Base-by-base conservation (phyloP, 495 filamentous ascomycete genomes). In the Penicillium cosmopolitanum region DNA sequence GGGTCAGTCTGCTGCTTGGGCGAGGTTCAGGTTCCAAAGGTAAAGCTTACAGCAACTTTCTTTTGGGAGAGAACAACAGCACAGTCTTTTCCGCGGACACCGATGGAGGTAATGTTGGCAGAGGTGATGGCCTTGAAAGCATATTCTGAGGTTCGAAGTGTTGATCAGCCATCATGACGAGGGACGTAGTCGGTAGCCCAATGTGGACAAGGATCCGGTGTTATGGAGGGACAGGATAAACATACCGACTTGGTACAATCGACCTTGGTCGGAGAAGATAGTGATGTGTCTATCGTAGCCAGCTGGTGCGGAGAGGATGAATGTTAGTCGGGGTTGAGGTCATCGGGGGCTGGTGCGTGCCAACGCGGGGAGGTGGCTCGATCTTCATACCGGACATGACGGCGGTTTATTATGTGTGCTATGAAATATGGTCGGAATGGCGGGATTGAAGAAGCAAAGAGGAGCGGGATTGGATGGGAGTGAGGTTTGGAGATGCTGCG, bases 71-170 rank as follows among this genome's bases (percentile, higher is more conserved):
- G 80, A 16, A 98, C 91, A 21, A 98, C 95, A 12, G 96, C 94
- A 73, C 94, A 98, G 79, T 91, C 85, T 81, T 98, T 98, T 72
- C 95, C 95, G 74, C 93, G 84, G 60, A 98, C 86, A 60, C 95
- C 96, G 73, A 98, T 86, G 59, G 95, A 95, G 76, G 95, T 98
- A 74, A 98, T 98, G 74, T 98, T 98, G 47, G 95, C 95, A 50
- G 95, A 93, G 63, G 94, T 98, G 78, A 98, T 98, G 42, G 95
- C 95, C 80, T 98, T 98, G 87, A 98, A 98, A 56, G 95, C 95
- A 97, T 98, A 98, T 85, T 98, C 95, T 98, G 59, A 38, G 59
- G 55, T 33, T 51, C 50, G 46, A 25, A 65, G 56, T 16, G 55
- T 62, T 57, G 62, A 64, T 75, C 52, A 77, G 69, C 48, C 11